Evolutionary conservation across 2,329 filamentous ascomycete species (phyloP).

Genomic region (Pseudopyricularia cyperi): DNA sequence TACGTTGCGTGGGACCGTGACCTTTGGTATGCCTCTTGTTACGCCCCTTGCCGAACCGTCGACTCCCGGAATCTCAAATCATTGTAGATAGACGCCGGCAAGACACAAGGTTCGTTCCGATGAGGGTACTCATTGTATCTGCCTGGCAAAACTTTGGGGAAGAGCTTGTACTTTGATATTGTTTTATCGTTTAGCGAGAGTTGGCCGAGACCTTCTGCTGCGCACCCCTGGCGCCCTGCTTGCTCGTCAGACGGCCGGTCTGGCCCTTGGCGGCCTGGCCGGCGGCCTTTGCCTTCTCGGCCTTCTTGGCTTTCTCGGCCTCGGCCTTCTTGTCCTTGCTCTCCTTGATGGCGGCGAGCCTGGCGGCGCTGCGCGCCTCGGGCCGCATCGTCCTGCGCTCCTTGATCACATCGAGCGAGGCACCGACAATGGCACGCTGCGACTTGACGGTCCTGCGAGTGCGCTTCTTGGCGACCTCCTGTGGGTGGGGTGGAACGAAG

Average conservation of each 20-base stretch:
- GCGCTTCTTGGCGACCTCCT: slow-evolving; percentile 99
- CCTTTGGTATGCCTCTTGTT: not conserved
- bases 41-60: not conserved
- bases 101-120: slow-evolving; percentile 7
- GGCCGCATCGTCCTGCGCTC: slow-evolving; percentile 91
- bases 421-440: slow-evolving; percentile 98
- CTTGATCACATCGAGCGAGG: slow-evolving; percentile 99
- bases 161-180: too few relatives aligned
- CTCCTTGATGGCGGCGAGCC: slow-evolving; percentile 83
- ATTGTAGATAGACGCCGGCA: slow-evolving; percentile 9
- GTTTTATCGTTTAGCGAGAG: slow-evolving; percentile 62
- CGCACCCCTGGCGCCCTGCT: slow-evolving; percentile 93
- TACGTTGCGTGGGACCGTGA: not conserved
- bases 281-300: slow-evolving; percentile 94
- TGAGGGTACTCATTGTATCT: slow-evolving; percentile 3
- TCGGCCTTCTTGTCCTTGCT: slow-evolving; percentile 97
- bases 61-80: slow-evolving; percentile 10
- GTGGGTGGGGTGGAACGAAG: slow-evolving; percentile 29
- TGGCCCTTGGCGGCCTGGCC: slow-evolving; percentile 63
- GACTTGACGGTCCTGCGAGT: slow-evolving; percentile 95
- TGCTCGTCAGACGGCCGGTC: slow-evolving; percentile 69
- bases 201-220: slow-evolving; percentile 74
- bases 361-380: slow-evolving; percentile 87
- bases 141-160: slow-evolving; percentile 5
- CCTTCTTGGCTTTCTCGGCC: slow-evolving; percentile 86